These are phyloP conservation scores for Beauveria sp. DNA, from an alignment of 2,329 filamentous ascomycete genomes.

Conservation along the genomic window DNA sequence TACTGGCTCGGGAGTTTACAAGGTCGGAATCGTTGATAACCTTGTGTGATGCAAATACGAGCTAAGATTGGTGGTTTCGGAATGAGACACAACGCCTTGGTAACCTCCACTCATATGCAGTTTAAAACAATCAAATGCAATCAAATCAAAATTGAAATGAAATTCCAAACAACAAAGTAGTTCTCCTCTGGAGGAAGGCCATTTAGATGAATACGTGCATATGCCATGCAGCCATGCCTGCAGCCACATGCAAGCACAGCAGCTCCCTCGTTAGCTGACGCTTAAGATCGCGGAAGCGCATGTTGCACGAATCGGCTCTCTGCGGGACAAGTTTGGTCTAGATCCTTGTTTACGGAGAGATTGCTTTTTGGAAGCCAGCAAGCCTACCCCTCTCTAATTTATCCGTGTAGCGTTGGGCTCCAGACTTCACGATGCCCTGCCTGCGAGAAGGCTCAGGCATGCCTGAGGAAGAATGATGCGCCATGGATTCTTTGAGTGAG, in stretches of 20 bases:
- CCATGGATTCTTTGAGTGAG: background rate
- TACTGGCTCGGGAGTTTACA: background rate
- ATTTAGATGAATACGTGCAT: background rate
- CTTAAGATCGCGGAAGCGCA: background rate
- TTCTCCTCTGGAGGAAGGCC: background rate
- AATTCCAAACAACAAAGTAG: background rate
- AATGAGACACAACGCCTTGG: background rate
- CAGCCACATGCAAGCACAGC: background rate
- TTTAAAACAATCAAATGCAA: background rate
- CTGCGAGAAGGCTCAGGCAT: background rate
- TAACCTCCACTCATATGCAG: background rate
- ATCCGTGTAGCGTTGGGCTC: background rate
- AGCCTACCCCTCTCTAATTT: background rate
- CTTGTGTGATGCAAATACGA: background rate
- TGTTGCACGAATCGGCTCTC: background rate
- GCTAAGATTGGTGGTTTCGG: constrained; percentile 4
- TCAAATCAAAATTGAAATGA: background rate
- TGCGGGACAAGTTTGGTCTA: background rate
- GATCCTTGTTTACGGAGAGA: background rate
- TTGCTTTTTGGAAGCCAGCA: background rate
- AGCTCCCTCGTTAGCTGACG: background rate
- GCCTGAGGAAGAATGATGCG: background rate
- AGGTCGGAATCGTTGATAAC: background rate
- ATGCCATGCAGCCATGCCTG: background rate
- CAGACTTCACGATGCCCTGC: background rate